Percentiles rank a stretch among this genome's conserved stretches.
These are phyloP conservation scores for Euphrasia confusa DNA, from an alignment of 257 asterid species.

Conservation along the genomic window DNA sequence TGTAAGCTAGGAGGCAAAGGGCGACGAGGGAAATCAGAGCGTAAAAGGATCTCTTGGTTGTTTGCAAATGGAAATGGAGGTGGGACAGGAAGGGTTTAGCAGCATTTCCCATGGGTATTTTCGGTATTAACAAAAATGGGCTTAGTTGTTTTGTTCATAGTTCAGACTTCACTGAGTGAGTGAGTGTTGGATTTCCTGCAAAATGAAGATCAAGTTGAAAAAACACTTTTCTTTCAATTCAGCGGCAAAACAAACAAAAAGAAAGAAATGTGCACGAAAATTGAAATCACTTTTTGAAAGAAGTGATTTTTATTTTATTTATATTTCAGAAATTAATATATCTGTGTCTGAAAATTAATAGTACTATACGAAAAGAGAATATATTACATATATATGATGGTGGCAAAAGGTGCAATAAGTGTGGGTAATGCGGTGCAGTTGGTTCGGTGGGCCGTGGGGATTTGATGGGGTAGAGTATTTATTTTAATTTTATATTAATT, in stretches of 20 bases:
- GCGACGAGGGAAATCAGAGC: conserved; percentile 48
- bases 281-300: conserved; percentile 19
- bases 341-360: neutral
- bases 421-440: neutral
- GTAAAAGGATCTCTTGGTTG: conserved; percentile 45
- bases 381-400: neutral
- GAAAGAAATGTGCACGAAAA: neutral
- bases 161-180: neutral
- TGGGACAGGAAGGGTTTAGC: conserved; percentile 22
- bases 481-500: no score
- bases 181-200: neutral
- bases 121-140: conserved; percentile 11
- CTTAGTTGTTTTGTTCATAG: conserved; percentile 29
- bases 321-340: neutral
- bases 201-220: neutral
- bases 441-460: neutral
- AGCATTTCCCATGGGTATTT: conserved; percentile 31
- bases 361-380: neutral
- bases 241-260: conserved; percentile 12
- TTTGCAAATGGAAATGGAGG: conserved; percentile 33
- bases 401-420: conserved; percentile 19
- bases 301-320: conserved; percentile 3
- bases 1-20: conserved; percentile 59
- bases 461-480: neutral
- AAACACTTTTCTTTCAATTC: neutral